A percentile compares a stretch with the other conserved stretches of the same genome.
phyloP scores from a whole-genome alignment of 371 early-diverging fungal genomes.

The Nosema bombycis region DNA sequence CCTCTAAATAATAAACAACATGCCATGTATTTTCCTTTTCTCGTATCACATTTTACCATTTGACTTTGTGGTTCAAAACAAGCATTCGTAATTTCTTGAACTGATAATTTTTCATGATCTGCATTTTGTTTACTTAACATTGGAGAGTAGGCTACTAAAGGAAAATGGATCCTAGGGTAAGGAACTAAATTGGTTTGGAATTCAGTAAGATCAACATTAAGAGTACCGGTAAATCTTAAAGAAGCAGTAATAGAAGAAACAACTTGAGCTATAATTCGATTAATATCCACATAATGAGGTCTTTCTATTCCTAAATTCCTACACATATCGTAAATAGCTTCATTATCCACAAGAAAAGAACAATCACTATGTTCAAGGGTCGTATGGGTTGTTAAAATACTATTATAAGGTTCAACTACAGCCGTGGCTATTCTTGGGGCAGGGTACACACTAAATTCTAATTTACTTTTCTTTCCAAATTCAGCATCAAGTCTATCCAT shows the following conservation, averaged over 20 bases:
- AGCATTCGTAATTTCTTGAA: conserved; percentile 78
- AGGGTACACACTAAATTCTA: conserved; percentile 95
- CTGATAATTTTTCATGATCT: conserved; percentile 78
- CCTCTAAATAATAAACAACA: conserved; percentile 86
- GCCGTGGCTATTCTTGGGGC: conserved; percentile 92
- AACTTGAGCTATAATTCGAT: conserved; percentile 95
- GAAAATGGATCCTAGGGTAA: conserved; percentile 85
- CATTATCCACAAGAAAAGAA: conserved; percentile 97
- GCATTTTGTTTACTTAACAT: conserved; percentile 80
- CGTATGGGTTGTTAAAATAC: conserved; percentile 86
- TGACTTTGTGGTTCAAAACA: conserved; percentile 87
- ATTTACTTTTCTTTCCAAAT: conserved; percentile 94
- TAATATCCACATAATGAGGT: conserved; percentile 91
- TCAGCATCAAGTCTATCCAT: conserved; percentile 88
- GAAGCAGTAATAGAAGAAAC: conserved; percentile 94
- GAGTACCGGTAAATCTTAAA: conserved; percentile 86
- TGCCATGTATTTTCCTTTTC: conserved; percentile 87
- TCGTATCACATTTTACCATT: conserved; percentile 89
- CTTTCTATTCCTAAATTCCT: conserved; percentile 91
- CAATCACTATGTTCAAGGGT: conserved; percentile 94
- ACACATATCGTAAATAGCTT: conserved; percentile 87
- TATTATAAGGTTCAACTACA: conserved; percentile 86
- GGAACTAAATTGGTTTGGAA: conserved; percentile 93
- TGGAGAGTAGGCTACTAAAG: conserved; percentile 83
- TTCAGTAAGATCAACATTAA: conserved; percentile 88